Evolutionary conservation across 768 basidiomycete species (phyloP), one percentile per base, ranked within the genome.

Genomic region (Panaeolus papilionaceus): DNA sequence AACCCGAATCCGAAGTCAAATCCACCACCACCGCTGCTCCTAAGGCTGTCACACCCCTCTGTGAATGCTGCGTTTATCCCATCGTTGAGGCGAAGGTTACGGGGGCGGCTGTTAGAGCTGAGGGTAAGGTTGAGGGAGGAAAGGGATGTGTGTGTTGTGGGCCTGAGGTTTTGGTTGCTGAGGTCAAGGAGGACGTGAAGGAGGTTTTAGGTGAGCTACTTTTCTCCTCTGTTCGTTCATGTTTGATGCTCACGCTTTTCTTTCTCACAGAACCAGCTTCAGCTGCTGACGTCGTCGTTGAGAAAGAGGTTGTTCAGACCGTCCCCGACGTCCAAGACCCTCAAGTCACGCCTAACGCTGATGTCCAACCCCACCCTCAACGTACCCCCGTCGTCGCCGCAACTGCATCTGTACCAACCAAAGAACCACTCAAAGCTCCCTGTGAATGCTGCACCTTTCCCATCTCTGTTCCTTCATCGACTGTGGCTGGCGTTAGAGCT

Each of bases 101-200:
- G 11, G 47, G 47, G 0, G 20, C n/a, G 47, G 47, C 7, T 49
- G 47, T 49, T 20, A 20, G 47, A 23, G 47, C 20, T 26, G 47
- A 6, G 6, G 47, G 33, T 33, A 49, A 8, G 47, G n/a, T 6
- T 1, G 23, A 20, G 47, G 45, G 16, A n/a, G n/a, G 14, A 14
- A 9, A 18, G 23, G 47, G 47, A 49, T 49, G 47, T 49, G 47
- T 49, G 20, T 49, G 47, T 49, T 49, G 47, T 49, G 47, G 20
- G 47, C 47, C 47, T 26, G n/a, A 18, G 1, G 47, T 18, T 14
- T 23, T 23, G 23, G 23, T 23, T 23, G 23, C 23, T 23, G 20
- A 49, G 47, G 20, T 49, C 2, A 49, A 14, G 8, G 47, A 49
- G 47, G 47, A 47, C 2, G 45, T 20, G 45, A 47, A 49, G 20